A percentile compares a stretch with the other conserved stretches of the same genome.
Evolutionary conservation across 495 filamentous ascomycete species (phyloP).

Genomic region (Schizothecium vesticola): DNA sequence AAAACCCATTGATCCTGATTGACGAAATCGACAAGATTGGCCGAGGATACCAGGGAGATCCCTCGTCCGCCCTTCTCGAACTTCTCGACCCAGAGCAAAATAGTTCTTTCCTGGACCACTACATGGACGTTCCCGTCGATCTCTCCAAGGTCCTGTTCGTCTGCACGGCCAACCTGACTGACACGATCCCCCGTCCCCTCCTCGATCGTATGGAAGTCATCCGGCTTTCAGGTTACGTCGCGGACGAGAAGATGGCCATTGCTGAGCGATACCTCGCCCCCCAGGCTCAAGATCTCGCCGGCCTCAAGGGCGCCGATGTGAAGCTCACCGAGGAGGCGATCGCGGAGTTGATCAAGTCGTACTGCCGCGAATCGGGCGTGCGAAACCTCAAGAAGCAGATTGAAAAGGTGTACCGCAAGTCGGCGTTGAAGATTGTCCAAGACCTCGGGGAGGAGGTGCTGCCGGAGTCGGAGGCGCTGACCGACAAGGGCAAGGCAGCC

Average conservation of each 20-base stretch:
- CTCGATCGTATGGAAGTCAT: slow-evolving; percentile 99
- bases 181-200: slow-evolving; percentile 92
- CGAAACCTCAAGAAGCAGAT: slow-evolving; percentile 99
- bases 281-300: slow-evolving; percentile 82
- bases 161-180: slow-evolving; percentile 98
- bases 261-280: slow-evolving; percentile 89
- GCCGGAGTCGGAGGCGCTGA: slow-evolving; percentile 76
- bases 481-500: slow-evolving; percentile 81
- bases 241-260: slow-evolving; percentile 99
- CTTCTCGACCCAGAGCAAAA: slow-evolving; percentile 97
- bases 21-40: slow-evolving; percentile 99
- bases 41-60: slow-evolving; percentile 90
- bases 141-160: slow-evolving; percentile 98
- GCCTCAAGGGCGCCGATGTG: slow-evolving; percentile 87
- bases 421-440: slow-evolving; percentile 92
- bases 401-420: slow-evolving; percentile 97
- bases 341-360: slow-evolving; percentile 94
- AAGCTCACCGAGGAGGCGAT: slow-evolving; percentile 77
- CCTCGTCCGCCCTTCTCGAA: slow-evolving; percentile 89
- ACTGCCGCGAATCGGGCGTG: slow-evolving; percentile 94
- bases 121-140: slow-evolving; percentile 98
- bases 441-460: slow-evolving; percentile 86
- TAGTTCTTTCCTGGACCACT: slow-evolving; percentile 94
- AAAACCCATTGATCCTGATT: slow-evolving; percentile 94
- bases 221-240: slow-evolving; percentile 91